These are phyloP conservation scores for Ustilago cynodontis DNA, from an alignment of 1,284 basidiomycete genomes.

Conservation along the genomic window DNA sequence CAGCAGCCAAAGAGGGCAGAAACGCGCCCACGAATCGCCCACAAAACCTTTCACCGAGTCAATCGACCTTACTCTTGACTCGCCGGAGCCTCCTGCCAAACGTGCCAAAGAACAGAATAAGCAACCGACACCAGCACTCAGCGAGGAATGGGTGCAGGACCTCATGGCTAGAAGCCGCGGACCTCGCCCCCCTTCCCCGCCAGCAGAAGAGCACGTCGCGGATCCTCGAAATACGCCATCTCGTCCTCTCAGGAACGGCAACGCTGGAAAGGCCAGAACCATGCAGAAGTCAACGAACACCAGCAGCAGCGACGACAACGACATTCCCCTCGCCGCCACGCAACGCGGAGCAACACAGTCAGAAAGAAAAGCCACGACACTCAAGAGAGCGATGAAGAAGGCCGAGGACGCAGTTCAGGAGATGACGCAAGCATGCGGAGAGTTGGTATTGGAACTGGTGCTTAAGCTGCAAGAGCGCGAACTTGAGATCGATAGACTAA, in stretches of 20 bases:
- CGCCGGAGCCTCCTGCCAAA: neutral
- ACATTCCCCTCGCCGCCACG: constrained; percentile 1
- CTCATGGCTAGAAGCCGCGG: neutral
- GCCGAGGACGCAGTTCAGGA: constrained; percentile 9
- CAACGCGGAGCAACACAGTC: neutral
- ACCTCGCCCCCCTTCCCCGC: constrained; percentile 1
- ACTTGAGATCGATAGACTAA: constrained; percentile 13
- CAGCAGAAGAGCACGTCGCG: neutral
- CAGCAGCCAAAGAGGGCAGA: neutral
- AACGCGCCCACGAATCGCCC: neutral
- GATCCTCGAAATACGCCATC: neutral
- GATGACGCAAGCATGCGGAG: constrained; percentile 13
- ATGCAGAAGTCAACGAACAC: neutral
- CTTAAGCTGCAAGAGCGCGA: constrained; percentile 23
- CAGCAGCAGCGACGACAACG: constrained; percentile 23
- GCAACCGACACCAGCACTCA: neutral
- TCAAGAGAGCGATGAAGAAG: constrained; percentile 5
- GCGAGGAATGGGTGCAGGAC: constrained; percentile 9
- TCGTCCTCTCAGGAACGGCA: neutral
- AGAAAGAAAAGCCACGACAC: neutral
- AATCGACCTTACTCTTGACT: neutral
- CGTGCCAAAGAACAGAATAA: neutral
- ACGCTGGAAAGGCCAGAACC: neutral
- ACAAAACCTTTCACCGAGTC: neutral
- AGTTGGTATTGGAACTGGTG: constrained; percentile 9